Conservation (phyloP, 2,329 filamentous ascomycete genomes). For the Colletotrichum liaoningense region DNA sequence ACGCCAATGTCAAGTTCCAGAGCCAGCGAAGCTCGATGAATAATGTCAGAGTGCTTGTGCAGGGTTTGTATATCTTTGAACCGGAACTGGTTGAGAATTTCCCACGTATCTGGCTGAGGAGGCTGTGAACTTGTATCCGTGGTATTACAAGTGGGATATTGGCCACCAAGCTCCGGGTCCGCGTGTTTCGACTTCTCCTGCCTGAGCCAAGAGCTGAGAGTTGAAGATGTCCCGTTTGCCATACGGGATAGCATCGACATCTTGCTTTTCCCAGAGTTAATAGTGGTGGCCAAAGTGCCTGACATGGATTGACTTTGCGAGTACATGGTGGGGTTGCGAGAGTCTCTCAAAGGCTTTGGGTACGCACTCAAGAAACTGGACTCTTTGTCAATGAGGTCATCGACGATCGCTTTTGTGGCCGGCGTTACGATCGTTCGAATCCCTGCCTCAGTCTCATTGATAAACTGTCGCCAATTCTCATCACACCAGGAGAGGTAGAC, state of each 20-base stretch:
- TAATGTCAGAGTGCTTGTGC: background rate
- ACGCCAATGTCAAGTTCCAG: background rate
- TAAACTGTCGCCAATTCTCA: slow-evolving; percentile 12
- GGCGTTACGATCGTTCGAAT: background rate
- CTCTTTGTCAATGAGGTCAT: background rate
- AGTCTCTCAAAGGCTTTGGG: background rate
- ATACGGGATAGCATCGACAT: background rate
- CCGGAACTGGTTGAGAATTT: background rate
- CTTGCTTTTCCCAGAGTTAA: background rate
- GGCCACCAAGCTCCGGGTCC: background rate
- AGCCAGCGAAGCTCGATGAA: background rate
- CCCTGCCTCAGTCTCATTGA: background rate
- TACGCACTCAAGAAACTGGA: background rate
- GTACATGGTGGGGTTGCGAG: background rate
- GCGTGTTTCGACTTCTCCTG: background rate
- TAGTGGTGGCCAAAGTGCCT: background rate
- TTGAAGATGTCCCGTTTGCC: background rate
- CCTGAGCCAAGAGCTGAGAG: background rate
- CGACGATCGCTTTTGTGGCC: background rate
- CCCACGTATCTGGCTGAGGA: background rate
- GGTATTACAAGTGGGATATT: background rate
- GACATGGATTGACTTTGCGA: background rate
- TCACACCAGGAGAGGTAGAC: slow-evolving; percentile 8
- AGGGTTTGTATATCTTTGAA: background rate
- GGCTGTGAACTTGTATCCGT: background rate